phyloP scores from a whole-genome alignment of 495 filamentous ascomycete genomes.

The Letharia columbiana region DNA sequence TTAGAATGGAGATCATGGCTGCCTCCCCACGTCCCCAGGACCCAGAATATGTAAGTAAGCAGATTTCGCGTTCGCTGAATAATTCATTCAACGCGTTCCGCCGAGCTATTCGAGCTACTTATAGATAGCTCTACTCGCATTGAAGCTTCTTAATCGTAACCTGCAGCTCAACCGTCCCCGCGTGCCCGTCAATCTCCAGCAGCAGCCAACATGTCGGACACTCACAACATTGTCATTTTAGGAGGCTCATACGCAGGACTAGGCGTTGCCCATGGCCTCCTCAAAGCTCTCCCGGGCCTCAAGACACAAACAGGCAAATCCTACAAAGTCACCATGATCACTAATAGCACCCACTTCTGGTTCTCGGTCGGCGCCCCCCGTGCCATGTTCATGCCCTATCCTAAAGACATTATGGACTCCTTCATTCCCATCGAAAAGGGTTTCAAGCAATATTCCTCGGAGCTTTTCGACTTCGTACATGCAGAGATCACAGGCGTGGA shows the following conservation, averaged over 20 bases:
- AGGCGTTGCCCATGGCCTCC: constrained; percentile 43
- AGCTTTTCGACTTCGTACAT: constrained; percentile 32
- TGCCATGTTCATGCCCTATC: constrained; percentile 36
- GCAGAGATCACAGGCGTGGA: constrained; percentile 29
- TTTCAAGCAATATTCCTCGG: constrained; percentile 29
- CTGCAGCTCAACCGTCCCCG: neutral
- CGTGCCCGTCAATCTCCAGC: neutral
- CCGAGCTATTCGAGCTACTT: no score
- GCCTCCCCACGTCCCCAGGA: no score
- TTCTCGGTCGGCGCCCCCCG: constrained; percentile 50
- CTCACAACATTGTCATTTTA: constrained; percentile 42
- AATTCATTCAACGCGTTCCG: no score
- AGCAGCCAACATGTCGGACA: constrained; percentile 14
- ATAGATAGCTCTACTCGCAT: no score
- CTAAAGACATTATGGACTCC: constrained; percentile 40
- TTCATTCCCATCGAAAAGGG: constrained; percentile 37
- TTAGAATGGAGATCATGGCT: no score
- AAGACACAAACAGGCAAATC: constrained; percentile 21
- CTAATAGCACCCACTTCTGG: constrained; percentile 46
- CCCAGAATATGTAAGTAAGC: no score
- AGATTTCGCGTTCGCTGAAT: no score
- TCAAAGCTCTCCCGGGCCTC: constrained; percentile 32
- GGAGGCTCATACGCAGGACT: constrained; percentile 48
- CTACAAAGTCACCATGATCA: constrained; percentile 35
- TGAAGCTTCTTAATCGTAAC: neutral